Base-by-base conservation (phyloP, 1,284 basidiomycete species). In the Mixia osmundae region DNA sequence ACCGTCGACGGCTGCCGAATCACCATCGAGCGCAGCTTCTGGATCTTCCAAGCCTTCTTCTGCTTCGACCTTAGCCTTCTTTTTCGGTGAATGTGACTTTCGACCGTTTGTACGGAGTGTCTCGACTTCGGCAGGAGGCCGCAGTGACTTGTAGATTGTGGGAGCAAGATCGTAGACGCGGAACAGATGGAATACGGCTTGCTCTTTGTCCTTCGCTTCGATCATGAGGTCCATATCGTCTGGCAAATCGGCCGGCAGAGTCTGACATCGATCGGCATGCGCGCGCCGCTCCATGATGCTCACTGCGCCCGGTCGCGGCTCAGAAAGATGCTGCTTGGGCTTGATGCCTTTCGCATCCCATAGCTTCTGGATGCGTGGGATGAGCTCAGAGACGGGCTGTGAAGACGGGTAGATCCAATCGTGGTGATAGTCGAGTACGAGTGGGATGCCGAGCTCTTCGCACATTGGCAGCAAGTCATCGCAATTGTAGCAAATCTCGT, bases 141-240 rank as follows among this genome's bases (percentile, higher is more conserved):
- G 57, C 11, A 61, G 53, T n/a, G 41, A 41, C 15, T 51, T 47
- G 46, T 71, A 60, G 15, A 64, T 65, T 20, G 79, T 73, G 9
- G 68, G 64, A 35, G 69, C 59, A 5, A 87, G 55, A 30, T 60
- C 60, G 50, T 89, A 87, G 30, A 78, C 71, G 43, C 80, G 59
- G 51, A 78, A 72, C 26, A 89, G 54, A 45, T 87, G 70, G 37
- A 91, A 65, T 5, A 91, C 82, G 5, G 80, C 82, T 54, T 89
- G 83, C 56, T 89, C 83, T 58, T 85, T 82, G 54, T 79, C 76
- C 54, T 83, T 80, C 6, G 76, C 76, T 62, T 91, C 83, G 43
- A 91, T 79, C 82, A 89, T 89, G 44, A 89, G 54, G 44, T 45
- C 45, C 10, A 45, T 39, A 25, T 56, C 49, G 1, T 50, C 48